Conservation (phyloP, 2,329 filamentous ascomycete species). For the Alternaria incomplexa region DNA sequence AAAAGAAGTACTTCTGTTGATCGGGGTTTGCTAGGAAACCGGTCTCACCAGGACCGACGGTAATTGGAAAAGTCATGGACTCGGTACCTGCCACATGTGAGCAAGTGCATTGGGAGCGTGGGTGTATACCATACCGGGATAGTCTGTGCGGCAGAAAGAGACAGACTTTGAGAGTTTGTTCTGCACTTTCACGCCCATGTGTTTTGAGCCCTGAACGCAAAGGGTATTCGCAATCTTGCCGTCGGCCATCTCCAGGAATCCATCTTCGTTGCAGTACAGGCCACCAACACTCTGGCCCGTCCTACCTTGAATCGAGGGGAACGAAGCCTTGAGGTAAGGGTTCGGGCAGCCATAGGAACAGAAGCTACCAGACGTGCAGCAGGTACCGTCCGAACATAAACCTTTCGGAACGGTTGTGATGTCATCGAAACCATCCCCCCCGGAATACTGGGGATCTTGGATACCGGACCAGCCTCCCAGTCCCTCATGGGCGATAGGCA, state of each 20-base stretch:
- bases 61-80: constrained; percentile 80
- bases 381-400: constrained; percentile 60
- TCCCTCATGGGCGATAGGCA: constrained; percentile 71
- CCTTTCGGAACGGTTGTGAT: constrained; percentile 72
- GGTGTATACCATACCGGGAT: constrained; percentile 69
- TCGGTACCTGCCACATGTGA: constrained; percentile 65
- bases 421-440: constrained; percentile 52
- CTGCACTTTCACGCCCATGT: constrained; percentile 68
- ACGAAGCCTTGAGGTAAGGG: constrained; percentile 92
- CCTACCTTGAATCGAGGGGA: constrained; percentile 77
- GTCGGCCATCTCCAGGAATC: constrained; percentile 74
- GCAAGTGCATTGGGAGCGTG: not conserved
- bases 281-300: constrained; percentile 89
- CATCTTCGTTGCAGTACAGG: constrained; percentile 77
- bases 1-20: constrained; percentile 75
- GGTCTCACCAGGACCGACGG: constrained; percentile 64
- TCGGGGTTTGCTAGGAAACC: constrained; percentile 77
- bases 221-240: constrained; percentile 66
- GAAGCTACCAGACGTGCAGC: constrained; percentile 68
- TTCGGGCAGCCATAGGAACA: constrained; percentile 94
- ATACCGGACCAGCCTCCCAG: constrained; percentile 81
- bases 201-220: constrained; percentile 74
- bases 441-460: constrained; percentile 59
- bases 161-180: constrained; percentile 74
- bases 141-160: constrained; percentile 91